These are phyloP conservation scores for Porogramme epimiltina DNA, from an alignment of 1,284 basidiomycete species.

Conservation along the genomic window DNA sequence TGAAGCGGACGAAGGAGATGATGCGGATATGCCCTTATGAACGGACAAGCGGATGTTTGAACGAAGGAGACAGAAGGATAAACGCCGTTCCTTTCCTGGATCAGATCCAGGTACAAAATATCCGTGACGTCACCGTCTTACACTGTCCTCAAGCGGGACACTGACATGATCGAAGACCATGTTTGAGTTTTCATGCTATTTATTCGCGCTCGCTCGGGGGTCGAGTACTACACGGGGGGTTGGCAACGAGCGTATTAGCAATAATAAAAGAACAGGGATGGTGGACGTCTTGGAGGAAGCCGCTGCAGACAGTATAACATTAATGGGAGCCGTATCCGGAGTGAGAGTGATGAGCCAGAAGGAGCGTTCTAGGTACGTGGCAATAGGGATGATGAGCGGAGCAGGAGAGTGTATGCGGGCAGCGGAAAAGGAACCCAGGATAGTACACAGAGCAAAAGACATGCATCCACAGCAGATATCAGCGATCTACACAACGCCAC, in stretches of 20 bases:
- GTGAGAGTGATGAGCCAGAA: conserved; percentile 3
- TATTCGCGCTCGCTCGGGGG: too few relatives aligned
- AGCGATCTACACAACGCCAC: conserved; percentile 8
- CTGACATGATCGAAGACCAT: too few relatives aligned
- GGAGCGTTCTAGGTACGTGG: not conserved
- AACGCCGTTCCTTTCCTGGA: too few relatives aligned
- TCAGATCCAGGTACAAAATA: too few relatives aligned
- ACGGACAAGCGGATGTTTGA: too few relatives aligned
- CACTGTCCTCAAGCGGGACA: too few relatives aligned
- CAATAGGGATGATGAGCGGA: not conserved
- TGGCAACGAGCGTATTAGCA: conserved; percentile 21
- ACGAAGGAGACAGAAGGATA: too few relatives aligned
- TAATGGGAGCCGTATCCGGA: not conserved
- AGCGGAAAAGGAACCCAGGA: conserved; percentile 2
- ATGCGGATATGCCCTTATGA: too few relatives aligned
- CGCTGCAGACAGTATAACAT: conserved; percentile 14
- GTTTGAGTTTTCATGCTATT: too few relatives aligned
- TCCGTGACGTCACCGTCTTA: too few relatives aligned
- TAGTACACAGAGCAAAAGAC: conserved; percentile 23
- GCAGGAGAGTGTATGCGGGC: not conserved
- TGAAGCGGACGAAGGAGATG: too few relatives aligned
- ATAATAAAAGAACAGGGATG: conserved; percentile 16
- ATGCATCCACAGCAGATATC: conserved; percentile 25
- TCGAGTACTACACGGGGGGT: not conserved
- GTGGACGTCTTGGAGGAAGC: conserved; percentile 1